Conservation (phyloP, 2,329 filamentous ascomycete genomes). For the Penicillium frequentans region DNA sequence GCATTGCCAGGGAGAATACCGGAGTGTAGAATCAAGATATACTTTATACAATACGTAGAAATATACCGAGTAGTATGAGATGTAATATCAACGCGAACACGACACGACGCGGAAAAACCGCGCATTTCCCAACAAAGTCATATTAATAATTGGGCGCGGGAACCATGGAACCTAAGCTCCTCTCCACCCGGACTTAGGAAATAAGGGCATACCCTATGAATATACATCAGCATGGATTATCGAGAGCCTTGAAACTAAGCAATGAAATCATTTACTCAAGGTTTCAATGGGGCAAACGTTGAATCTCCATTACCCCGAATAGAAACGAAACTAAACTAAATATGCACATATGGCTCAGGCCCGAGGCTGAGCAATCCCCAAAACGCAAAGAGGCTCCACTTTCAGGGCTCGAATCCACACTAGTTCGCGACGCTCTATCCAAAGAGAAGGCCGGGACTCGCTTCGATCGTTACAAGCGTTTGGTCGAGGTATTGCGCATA, state of each 20-base stretch:
- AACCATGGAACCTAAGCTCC: constrained; percentile 19
- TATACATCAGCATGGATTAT: background rate
- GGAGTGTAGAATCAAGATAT: background rate
- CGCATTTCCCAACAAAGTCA: constrained; percentile 7
- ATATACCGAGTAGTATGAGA: too few relatives aligned
- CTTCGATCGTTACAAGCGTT: constrained; percentile 18
- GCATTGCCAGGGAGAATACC: background rate
- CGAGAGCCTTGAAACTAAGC: background rate
- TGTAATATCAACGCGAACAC: background rate
- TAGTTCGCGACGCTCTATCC: constrained; percentile 19
- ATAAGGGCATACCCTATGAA: constrained; percentile 5
- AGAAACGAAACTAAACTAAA: background rate
- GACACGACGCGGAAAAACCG: constrained; percentile 2
- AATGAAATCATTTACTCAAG: too few relatives aligned
- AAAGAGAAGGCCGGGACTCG: constrained; percentile 20
- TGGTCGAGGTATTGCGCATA: constrained; percentile 4
- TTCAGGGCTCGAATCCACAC: constrained; percentile 29
- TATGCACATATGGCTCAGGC: constrained; percentile 7
- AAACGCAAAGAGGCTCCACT: constrained; percentile 18
- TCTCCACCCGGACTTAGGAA: background rate
- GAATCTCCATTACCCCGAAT: background rate
- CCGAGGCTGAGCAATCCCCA: constrained; percentile 7
- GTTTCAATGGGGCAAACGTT: background rate
- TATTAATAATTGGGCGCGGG: constrained; percentile 11
- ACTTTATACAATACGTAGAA: background rate